These are phyloP conservation scores for Didymella lethalis DNA, from an alignment of 2,329 filamentous ascomycete genomes.

Conservation along the genomic window DNA sequence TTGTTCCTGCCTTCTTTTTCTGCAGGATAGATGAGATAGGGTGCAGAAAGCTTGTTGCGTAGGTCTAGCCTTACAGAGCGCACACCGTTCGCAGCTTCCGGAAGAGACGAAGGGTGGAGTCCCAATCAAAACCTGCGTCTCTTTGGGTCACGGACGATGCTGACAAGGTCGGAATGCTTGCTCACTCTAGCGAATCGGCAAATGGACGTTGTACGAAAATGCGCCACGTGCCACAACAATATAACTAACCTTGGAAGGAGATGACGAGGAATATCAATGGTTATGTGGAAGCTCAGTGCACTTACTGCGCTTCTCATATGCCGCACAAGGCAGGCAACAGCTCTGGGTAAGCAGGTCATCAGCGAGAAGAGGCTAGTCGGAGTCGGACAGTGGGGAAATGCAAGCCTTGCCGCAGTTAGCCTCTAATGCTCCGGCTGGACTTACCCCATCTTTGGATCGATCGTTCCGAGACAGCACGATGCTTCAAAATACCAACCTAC, in stretches of 20 bases:
- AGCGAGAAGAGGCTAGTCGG: constrained; percentile 3
- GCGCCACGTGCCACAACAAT: constrained; percentile 17
- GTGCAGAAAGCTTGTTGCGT: constrained; percentile 1
- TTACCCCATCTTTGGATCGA: neutral
- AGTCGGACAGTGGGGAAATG: constrained; percentile 10
- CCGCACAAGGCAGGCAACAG: constrained; percentile 4
- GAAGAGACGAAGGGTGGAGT: neutral
- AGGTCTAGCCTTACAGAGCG: neutral
- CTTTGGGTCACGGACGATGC: constrained; percentile 4
- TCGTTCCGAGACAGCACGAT: neutral
- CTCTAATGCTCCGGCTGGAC: neutral
- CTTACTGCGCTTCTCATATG: constrained; percentile 6
- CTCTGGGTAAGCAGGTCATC: neutral
- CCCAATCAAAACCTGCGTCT: constrained; percentile 12
- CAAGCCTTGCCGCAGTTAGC: constrained; percentile 5
- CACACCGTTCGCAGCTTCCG: constrained; percentile 6
- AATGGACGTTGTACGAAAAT: constrained; percentile 9
- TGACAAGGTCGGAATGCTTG: constrained; percentile 20
- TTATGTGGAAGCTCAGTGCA: neutral
- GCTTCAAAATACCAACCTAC: neutral
- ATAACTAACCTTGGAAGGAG: constrained; percentile 1
- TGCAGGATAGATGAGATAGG: constrained; percentile 3
- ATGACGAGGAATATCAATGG: neutral
- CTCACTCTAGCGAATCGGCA: constrained; percentile 15
- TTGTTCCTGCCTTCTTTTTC: neutral